These are phyloP conservation scores for Oryza meyeriana DNA, from an alignment of 176 grass and related monocot species.

Conservation along the genomic window DNA sequence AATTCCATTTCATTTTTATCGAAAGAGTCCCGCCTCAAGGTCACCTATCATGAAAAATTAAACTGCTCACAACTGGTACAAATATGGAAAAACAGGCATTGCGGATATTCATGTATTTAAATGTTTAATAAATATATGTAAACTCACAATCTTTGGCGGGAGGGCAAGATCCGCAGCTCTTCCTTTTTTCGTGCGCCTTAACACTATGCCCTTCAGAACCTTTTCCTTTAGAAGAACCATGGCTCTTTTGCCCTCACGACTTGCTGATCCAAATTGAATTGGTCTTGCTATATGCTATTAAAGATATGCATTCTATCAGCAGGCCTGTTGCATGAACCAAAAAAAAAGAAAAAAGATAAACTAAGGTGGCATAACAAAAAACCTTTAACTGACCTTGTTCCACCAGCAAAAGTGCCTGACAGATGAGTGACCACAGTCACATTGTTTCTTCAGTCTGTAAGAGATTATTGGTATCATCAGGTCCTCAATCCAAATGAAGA, in stretches of 20 bases:
- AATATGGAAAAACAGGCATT: not conserved
- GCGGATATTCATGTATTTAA: conserved; percentile 8
- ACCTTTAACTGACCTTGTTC: conserved; percentile 66
- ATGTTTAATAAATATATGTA: not conserved
- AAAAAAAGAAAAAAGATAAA: not conserved
- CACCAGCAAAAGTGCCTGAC: conserved; percentile 98
- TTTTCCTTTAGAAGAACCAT: conserved; percentile 84
- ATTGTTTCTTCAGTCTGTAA: conserved; percentile 59
- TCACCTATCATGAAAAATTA: conserved; percentile 57
- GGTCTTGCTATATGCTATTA: conserved; percentile 70
- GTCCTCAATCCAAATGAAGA: conserved; percentile 23
- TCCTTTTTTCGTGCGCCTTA: conserved; percentile 89
- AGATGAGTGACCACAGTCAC: conserved; percentile 77
- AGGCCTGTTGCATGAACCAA: not conserved
- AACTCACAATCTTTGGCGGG: conserved; percentile 83
- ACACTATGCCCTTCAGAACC: conserved; percentile 81
- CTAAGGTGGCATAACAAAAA: not conserved
- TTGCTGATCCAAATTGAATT: conserved; percentile 48
- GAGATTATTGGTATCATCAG: conserved; percentile 28
- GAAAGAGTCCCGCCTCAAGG: conserved; percentile 72
- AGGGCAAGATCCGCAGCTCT: conserved; percentile 91
- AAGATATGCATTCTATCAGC: conserved; percentile 32
- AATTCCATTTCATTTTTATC: conserved; percentile 88
- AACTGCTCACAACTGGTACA: conserved; percentile 19
- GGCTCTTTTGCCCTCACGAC: conserved; percentile 39